Evolutionary conservation across 805 yeast genomes (phyloP), one percentile per base, ranked within the genome.

Genomic region (Brettanomyces anomalus): DNA sequence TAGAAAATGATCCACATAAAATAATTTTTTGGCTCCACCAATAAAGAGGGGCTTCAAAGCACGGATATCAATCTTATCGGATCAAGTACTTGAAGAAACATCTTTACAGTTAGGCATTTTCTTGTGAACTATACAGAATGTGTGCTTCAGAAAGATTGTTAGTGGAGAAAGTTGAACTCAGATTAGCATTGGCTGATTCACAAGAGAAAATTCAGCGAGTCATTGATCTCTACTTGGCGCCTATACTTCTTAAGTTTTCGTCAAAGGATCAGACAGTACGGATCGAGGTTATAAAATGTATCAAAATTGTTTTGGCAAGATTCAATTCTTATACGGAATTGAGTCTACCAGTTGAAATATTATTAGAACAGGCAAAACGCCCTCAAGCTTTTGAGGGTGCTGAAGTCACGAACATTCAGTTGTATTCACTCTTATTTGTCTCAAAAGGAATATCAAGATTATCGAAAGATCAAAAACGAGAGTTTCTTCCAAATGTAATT

Each of bases 121-220:
- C n/a, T n/a, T n/a, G n/a, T n/a, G n/a, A n/a, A 11, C 6, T 24
- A 24, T 24, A 7, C 28, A 24, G 10, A 7, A 24, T 24, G 28
- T 11, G 28, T 62, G 34, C 64, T 71, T 32, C 34, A 32, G 94
- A 85, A 53, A 60, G 79, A 38, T 68, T 73, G 1, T 62, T 85
- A 44, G 71, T 85, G 33, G 79, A 80, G 53, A 83, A 80, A 56
- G 96, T 85, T 1, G 97, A 89, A 59, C 72, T 89, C 39, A 68
- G 86, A 33, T 68, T 90, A 16, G 90, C 94, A 1, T 64, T 90
- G 35, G 85, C 97, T 0, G 76, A 74, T 39, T 67, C 80, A 0
- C 83, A 81, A 38, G 69, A 62, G 3, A 83, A 82, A 53, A 72
- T 88, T 43, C 80, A 83, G 54, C 55, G 71, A 2, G 62, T 80